Conservation (phyloP, 2,329 filamentous ascomycete genomes). For the Fusarium burgessii region DNA sequence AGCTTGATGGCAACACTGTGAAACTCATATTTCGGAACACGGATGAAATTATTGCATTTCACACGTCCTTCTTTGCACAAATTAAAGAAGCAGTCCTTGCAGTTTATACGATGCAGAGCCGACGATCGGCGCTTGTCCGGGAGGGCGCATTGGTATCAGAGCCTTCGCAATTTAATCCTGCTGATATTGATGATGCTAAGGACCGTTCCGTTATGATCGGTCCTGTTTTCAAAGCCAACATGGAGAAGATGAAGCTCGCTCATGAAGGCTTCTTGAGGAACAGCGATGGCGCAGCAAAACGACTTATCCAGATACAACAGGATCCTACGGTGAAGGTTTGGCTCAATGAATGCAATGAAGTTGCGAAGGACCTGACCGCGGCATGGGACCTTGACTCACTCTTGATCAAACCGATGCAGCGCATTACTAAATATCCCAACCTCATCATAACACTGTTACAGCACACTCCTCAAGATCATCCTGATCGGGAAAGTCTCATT, state of each 20-base stretch:
- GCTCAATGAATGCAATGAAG: conserved; percentile 92
- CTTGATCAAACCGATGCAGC: conserved; percentile 96
- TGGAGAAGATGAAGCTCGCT: conserved; percentile 69
- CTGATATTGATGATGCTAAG: conserved; percentile 62
- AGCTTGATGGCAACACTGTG: conserved; percentile 84
- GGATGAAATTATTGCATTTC: conserved; percentile 89
- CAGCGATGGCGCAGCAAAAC: conserved; percentile 71
- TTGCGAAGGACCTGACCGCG: conserved; percentile 89
- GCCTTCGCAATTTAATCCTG: conserved; percentile 52
- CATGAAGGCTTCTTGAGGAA: conserved; percentile 74
- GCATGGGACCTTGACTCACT: conserved; percentile 96
- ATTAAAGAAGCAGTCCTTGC: conserved; percentile 84
- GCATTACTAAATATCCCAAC: conserved; percentile 92
- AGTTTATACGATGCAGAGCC: conserved; percentile 77
- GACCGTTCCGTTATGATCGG: conserved; percentile 67
- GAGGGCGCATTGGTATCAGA: conserved; percentile 58
- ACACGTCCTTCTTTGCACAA: conserved; percentile 80
- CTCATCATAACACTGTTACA: conserved; percentile 84
- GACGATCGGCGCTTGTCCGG: conserved; percentile 56
- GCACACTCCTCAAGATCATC: conserved; percentile 83
- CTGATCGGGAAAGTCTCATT: conserved; percentile 77
- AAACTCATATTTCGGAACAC: conserved; percentile 94
- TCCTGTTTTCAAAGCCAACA: conserved; percentile 66
- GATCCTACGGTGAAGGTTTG: conserved; percentile 79
- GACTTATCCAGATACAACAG: conserved; percentile 71